These are phyloP conservation scores for Solanum aculeatissimum DNA, from an alignment of 305 asterid genomes.

Conservation along the genomic window DNA sequence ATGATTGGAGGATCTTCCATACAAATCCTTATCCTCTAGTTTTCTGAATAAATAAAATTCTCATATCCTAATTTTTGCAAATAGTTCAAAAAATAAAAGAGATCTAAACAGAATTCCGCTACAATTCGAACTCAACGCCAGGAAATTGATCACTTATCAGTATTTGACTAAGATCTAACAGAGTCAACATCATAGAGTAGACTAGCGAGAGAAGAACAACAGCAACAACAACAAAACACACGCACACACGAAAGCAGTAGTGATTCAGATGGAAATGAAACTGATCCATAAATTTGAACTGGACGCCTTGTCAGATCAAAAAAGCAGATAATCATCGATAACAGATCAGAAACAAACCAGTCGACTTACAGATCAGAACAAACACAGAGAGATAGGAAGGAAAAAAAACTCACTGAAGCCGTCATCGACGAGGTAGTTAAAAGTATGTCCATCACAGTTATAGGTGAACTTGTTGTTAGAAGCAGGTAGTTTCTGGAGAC, in stretches of 20 bases:
- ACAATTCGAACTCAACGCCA: not conserved
- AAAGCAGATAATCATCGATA: not conserved
- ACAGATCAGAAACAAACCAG: not conserved
- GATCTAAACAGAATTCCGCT: not conserved
- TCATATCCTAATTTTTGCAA: not conserved
- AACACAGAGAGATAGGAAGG: not conserved
- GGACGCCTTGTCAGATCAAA: not conserved
- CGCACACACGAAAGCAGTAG: not conserved
- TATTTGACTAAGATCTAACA: not conserved
- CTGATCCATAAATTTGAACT: not conserved
- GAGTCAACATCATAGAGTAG: not conserved
- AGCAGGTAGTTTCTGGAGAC: slow-evolving; percentile 77
- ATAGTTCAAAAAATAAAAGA: not conserved
- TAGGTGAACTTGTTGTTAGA: slow-evolving; percentile 71
- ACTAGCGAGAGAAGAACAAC: not conserved
- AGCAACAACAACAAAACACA: not conserved
- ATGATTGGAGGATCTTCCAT: not conserved
- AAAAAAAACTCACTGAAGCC: slow-evolving; percentile 48
- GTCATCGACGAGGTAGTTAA: slow-evolving; percentile 63
- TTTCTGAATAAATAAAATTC: not conserved
- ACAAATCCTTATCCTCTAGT: not conserved
- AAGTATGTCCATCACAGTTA: slow-evolving; percentile 66
- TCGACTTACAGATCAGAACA: not conserved
- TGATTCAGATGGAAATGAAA: not conserved
- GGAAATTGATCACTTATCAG: not conserved